Conservation (phyloP, 2,329 filamentous ascomycete species). For the Fusarium tupiense region DNA sequence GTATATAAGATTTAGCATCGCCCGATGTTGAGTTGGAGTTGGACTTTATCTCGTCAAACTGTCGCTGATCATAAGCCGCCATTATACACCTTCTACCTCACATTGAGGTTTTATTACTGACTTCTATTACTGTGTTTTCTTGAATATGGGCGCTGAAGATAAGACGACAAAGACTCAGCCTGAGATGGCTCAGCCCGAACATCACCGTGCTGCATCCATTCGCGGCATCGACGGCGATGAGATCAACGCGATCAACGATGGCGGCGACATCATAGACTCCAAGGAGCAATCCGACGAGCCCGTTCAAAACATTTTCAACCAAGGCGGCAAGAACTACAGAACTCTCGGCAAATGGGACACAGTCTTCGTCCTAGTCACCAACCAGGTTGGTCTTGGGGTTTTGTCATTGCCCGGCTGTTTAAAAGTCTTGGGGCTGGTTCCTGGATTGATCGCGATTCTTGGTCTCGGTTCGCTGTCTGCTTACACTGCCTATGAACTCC, state of each 20-base stretch:
- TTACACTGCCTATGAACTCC: slow-evolving; percentile 56
- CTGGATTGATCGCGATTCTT: slow-evolving; percentile 73
- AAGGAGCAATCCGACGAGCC: slow-evolving; percentile 34
- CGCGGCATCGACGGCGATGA: slow-evolving; percentile 20
- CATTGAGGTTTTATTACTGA: not conserved
- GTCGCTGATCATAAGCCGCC: not conserved
- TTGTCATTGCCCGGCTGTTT: slow-evolving; percentile 73
- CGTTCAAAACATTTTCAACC: slow-evolving; percentile 39
- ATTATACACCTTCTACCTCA: not conserved
- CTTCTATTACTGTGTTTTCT: not conserved
- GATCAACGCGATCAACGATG: slow-evolving; percentile 24
- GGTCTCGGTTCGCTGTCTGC: slow-evolving; percentile 73
- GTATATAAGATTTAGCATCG: slow-evolving; percentile 20
- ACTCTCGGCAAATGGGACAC: slow-evolving; percentile 42
- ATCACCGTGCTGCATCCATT: slow-evolving; percentile 12
- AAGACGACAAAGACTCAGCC: slow-evolving; percentile 22
- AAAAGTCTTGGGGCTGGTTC: slow-evolving; percentile 68
- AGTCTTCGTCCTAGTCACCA: slow-evolving; percentile 43
- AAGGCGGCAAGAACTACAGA: slow-evolving; percentile 45
- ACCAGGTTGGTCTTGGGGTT: slow-evolving; percentile 46
- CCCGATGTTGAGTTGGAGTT: not conserved
- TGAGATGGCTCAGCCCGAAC: slow-evolving; percentile 15
- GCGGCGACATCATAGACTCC: slow-evolving; percentile 11
- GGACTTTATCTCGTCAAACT: slow-evolving; percentile 11
- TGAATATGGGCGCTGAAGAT: slow-evolving; percentile 6